Evolutionary conservation across 768 basidiomycete species (phyloP).

Genomic region (Rhodotorula toruloides): DNA sequence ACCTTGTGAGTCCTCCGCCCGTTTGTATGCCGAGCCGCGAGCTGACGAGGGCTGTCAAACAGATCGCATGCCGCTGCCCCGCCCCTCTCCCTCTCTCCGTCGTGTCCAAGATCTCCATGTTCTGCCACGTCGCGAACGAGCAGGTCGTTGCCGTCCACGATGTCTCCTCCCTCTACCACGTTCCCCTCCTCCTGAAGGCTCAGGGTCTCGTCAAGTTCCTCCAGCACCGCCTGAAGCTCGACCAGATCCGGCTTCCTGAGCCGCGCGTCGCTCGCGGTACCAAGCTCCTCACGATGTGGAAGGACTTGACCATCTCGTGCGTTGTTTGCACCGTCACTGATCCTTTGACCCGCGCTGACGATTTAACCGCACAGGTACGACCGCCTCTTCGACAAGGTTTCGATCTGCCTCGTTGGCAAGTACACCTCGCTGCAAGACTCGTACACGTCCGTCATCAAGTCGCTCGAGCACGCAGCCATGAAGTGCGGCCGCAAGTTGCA

Average conservation of each 20-base stretch:
- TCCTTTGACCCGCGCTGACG: neutral
- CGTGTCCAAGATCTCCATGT: conserved; percentile 97
- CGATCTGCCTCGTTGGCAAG: conserved; percentile 89
- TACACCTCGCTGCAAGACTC: conserved; percentile 96
- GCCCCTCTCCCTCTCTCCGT: conserved; percentile 76
- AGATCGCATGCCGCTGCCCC: conserved; percentile 82
- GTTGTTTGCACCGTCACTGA: conserved; percentile 39
- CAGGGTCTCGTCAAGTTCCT: conserved; percentile 89
- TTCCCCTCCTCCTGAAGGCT: conserved; percentile 80
- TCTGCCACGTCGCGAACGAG: conserved; percentile 86
- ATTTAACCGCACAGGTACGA: conserved; percentile 53
- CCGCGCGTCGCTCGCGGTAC: conserved; percentile 60
- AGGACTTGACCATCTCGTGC: conserved; percentile 67
- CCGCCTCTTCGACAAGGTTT: conserved; percentile 78
- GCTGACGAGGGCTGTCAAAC: conserved; percentile 52
- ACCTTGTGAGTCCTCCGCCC: conserved; percentile 60
- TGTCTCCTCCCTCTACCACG: conserved; percentile 93
- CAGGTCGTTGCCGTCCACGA: conserved; percentile 91
- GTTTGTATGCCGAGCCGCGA: no score
- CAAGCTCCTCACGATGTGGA: conserved; percentile 71
- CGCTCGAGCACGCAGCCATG: conserved; percentile 94
- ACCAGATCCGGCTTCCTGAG: conserved; percentile 53
- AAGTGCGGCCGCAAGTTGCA: conserved; percentile 76
- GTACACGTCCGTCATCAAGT: conserved; percentile 96
- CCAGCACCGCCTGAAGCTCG: conserved; percentile 70